phyloP scores from a whole-genome alignment of 2,329 filamentous ascomycete genomes.

The Trichoderma arundinaceum region DNA sequence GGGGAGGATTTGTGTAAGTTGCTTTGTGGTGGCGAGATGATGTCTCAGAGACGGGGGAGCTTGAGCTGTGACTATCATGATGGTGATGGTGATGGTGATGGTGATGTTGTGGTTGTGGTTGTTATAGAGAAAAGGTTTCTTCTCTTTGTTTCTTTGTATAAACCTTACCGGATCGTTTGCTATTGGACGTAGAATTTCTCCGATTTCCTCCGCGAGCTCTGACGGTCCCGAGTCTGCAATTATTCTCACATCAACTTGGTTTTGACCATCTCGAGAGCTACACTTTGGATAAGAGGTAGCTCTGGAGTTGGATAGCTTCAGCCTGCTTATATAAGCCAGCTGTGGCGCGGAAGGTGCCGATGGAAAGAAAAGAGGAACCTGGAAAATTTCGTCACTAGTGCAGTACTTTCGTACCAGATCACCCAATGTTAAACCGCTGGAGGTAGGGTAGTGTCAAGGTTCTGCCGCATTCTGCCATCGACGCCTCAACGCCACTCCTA shows the following conservation, averaged over 20 bases:
- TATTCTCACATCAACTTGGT: too few species aligned
- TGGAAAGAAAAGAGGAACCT: background rate
- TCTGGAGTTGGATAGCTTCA: background rate
- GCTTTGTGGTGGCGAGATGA: background rate
- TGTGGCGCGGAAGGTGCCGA: background rate
- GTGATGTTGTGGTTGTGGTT: background rate
- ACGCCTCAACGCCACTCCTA: too few species aligned
- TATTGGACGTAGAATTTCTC: too few species aligned
- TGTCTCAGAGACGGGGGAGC: constrained; percentile 24
- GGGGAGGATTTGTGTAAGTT: background rate
- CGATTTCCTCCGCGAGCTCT: too few species aligned
- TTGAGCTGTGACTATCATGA: constrained; percentile 33
- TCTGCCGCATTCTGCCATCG: too few species aligned
- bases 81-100: constrained; percentile 34
- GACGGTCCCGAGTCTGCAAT: too few species aligned
- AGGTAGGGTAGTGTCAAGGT: too few species aligned
- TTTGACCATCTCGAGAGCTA: background rate
- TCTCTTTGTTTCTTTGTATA: background rate
- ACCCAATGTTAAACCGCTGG: too few species aligned
- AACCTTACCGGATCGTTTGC: too few species aligned
- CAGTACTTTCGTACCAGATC: background rate
- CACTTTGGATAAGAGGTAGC: background rate
- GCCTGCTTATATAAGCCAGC: background rate
- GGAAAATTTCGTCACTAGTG: background rate
- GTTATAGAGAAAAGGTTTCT: background rate